Percentiles rank a stretch among this genome's conserved stretches.
Conservation (phyloP, 345 rosid genomes). For the Turritis glabra region DNA sequence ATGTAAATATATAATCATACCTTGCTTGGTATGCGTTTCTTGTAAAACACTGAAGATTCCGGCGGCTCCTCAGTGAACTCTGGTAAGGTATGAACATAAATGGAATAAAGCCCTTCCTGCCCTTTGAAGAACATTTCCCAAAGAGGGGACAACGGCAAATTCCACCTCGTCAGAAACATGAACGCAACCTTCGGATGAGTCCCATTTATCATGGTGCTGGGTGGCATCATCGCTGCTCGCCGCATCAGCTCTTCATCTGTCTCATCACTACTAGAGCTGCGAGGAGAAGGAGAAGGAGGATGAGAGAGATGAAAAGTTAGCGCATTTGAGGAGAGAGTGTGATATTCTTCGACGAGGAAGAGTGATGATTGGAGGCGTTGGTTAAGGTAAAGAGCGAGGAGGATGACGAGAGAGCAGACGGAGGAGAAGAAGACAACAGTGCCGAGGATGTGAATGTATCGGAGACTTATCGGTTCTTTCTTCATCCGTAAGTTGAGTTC, state of each 20-base stretch:
- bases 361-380: slow-evolving; percentile 32
- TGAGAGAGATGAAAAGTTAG: slow-evolving; percentile 4
- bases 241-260: slow-evolving; percentile 37
- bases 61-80: slow-evolving; percentile 44
- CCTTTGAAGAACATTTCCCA: slow-evolving; percentile 73
- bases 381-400: slow-evolving; percentile 34
- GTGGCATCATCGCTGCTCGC: slow-evolving; percentile 33
- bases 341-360: slow-evolving; percentile 12
- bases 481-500: slow-evolving; percentile 26
- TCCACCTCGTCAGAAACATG: slow-evolving; percentile 65
- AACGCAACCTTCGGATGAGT: slow-evolving; percentile 61
- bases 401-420: slow-evolving; percentile 32
- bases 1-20: slow-evolving; percentile 26
- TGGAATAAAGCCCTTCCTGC: slow-evolving; percentile 52
- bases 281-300: neutral
- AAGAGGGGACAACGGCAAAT: slow-evolving; percentile 59
- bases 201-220: neutral
- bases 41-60: slow-evolving; percentile 53
- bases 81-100: slow-evolving; percentile 73
- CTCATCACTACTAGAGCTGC: slow-evolving; percentile 4
- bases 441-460: slow-evolving; percentile 34
- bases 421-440: slow-evolving; percentile 36
- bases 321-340: slow-evolving; percentile 14
- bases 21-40: slow-evolving; percentile 66
- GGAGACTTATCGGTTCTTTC: slow-evolving; percentile 19